These are phyloP conservation scores for Pythium pyrilobum DNA, from an alignment of 352 stramenopile genomes.

Conservation along the genomic window DNA sequence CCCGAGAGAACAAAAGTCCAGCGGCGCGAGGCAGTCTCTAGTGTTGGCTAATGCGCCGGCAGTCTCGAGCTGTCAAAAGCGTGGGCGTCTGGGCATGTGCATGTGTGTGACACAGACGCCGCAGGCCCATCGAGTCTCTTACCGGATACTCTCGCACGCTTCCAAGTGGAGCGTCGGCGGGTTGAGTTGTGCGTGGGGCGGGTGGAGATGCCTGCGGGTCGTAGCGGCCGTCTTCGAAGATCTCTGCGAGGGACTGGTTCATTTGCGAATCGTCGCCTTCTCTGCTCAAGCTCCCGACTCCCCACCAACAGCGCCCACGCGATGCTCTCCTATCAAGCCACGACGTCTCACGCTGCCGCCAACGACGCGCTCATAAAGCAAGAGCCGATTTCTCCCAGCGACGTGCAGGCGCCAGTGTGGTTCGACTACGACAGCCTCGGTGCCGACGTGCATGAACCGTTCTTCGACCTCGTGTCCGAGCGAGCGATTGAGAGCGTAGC, in stretches of 20 bases:
- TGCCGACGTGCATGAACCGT: not conserved
- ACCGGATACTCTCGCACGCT: not conserved
- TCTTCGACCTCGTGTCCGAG: constrained; percentile 2
- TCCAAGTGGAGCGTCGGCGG: too few species aligned
- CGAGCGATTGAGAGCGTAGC: not conserved
- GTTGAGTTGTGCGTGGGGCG: too few species aligned
- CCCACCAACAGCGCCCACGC: too few species aligned
- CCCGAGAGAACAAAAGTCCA: constrained; percentile 16
- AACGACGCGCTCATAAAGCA: too few species aligned
- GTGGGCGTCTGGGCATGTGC: not conserved
- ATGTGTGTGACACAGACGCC: not conserved
- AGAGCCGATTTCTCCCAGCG: too few species aligned
- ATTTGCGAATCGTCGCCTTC: too few species aligned
- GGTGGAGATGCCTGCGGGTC: too few species aligned
- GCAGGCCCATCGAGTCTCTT: not conserved
- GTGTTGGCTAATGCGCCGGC: not conserved
- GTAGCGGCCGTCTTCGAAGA: too few species aligned
- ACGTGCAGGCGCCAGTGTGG: not conserved
- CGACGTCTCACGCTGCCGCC: too few species aligned
- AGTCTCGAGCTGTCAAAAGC: not conserved
- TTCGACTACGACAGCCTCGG: not conserved
- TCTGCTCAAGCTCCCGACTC: too few species aligned
- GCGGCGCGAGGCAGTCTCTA: constrained; percentile 6
- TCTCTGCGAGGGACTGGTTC: too few species aligned
- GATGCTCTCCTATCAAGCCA: too few species aligned